Evolutionary conservation across 768 basidiomycete genomes (phyloP).

Genomic region (Boletus edulis): DNA sequence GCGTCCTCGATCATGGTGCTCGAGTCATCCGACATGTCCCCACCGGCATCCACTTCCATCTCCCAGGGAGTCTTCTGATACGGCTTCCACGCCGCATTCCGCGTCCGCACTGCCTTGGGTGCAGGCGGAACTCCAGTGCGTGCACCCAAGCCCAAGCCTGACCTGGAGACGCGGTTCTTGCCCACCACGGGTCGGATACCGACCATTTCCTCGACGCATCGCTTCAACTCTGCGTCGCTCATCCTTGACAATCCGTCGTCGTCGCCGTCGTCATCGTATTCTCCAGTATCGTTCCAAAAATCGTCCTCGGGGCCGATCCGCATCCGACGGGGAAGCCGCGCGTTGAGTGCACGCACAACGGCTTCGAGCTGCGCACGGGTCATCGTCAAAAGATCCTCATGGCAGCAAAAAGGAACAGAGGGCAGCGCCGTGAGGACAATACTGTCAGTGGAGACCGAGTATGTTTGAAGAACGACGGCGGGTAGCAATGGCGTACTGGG

Average conservation of each 20-base stretch:
- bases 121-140: slow-evolving; percentile 30
- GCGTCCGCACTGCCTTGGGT: slow-evolving; percentile 28
- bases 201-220: slow-evolving; percentile 57
- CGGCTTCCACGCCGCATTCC: slow-evolving; percentile 15
- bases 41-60: slow-evolving; percentile 18
- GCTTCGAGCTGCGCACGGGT: slow-evolving; percentile 46
- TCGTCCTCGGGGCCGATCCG: slow-evolving; percentile 44
- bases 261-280: not conserved
- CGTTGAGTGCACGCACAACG: slow-evolving; percentile 56
- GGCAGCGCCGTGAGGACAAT: slow-evolving; percentile 63
- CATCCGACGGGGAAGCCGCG: slow-evolving; percentile 49
- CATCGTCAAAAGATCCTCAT: slow-evolving; percentile 72
- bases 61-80: slow-evolving; percentile 24
- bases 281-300: slow-evolving; percentile 5
- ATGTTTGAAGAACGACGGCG: slow-evolving; percentile 59
- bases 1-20: slow-evolving; percentile 17
- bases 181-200: slow-evolving; percentile 43
- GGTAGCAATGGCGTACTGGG: slow-evolving; percentile 18
- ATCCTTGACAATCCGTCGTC: slow-evolving; percentile 24
- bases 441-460: slow-evolving; percentile 46
- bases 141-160: slow-evolving; percentile 23
- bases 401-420: slow-evolving; percentile 65
- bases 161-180: slow-evolving; percentile 26
- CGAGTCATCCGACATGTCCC: slow-evolving; percentile 4
- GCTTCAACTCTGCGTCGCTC: slow-evolving; percentile 45